Base-by-base conservation (phyloP, 2,329 filamentous ascomycete species). In the Beauveria brongniartii region DNA sequence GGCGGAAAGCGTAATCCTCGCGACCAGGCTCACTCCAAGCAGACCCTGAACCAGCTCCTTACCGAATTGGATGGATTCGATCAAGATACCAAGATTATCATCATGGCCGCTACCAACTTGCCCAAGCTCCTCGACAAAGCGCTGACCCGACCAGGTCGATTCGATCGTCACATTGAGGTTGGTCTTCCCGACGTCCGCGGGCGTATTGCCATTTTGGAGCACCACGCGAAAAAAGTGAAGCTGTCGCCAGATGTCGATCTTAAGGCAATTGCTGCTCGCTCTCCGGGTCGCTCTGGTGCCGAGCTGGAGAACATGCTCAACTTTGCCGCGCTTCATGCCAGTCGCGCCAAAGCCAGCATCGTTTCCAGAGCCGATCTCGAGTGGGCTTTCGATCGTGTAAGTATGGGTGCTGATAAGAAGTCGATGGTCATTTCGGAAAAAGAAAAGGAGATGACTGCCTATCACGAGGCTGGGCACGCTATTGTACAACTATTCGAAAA, bases 1-100 rank as follows among this genome's bases (percentile, higher is more conserved):
- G 94, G 94, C 68, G 91, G 92, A 62, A 95, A 94, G 77, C 86
- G 94, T 65, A 96, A 97, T 69, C 90, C 94, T 53, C 83, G 92
- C 62, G 95, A 99, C 73, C 91, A 92, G 28, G 91, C 92, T 16
- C 96, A 99, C 71, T 90, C 93, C 65, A 97, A 97, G 74, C 95
- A 99, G 75, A 99, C 94, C 0, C 82, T 99, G 65, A 99, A 99
- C 72, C 94, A 99, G 76, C 84, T 99, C 59, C 84, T 99, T 61
- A 97, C 95, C 20, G 94, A 99, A 73, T 83, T 99, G 44, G 95
- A 99, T 69, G 95, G 95, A 26, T 99, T 99, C 70, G 92, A 96
- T 62, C 92, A 97, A 72, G 91, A 90, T 69, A 94, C 88, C 65
- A 91, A 92, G 65, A 92, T 99, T 30, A 96, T 99, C 70, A 93